Conservation (phyloP, 441 rosid species). For the Arabidopsis hybrid region DNA sequence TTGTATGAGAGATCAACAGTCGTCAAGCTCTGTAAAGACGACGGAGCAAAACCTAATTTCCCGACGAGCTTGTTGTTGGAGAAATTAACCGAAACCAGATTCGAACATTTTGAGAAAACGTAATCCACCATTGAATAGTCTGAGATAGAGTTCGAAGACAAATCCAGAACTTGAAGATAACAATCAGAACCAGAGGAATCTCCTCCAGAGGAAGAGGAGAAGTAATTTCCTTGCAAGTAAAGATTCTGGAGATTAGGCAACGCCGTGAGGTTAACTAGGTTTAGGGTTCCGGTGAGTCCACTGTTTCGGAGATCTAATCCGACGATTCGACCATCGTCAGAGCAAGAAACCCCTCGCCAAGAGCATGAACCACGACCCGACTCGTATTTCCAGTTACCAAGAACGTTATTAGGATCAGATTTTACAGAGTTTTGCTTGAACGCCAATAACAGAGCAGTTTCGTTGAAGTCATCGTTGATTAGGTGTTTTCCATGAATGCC, state of each 20-base stretch:
- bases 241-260: constrained; percentile 59
- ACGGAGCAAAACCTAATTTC: constrained; percentile 44
- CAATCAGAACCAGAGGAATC: constrained; percentile 49
- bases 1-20: constrained; percentile 72
- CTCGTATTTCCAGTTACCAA: constrained; percentile 62
- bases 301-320: constrained; percentile 63
- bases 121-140: constrained; percentile 39
- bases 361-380: constrained; percentile 59
- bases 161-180: constrained; percentile 45
- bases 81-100: constrained; percentile 27
- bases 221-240: constrained; percentile 58
- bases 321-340: constrained; percentile 55
- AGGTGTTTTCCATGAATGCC: constrained; percentile 23
- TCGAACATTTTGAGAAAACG: constrained; percentile 35
- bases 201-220: constrained; percentile 52
- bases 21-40: constrained; percentile 47
- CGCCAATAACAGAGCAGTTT: constrained; percentile 53
- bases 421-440: constrained; percentile 68
- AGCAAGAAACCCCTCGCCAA: constrained; percentile 82
- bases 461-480: constrained; percentile 41
- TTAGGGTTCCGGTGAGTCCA: constrained; percentile 58
- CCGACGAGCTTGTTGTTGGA: constrained; percentile 53
- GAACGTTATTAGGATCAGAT: constrained; percentile 62
- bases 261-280: constrained; percentile 59
- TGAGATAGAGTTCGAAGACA: constrained; percentile 36